A percentile compares a stretch with the other conserved stretches of the same genome.
Conservation (phyloP, 2,329 filamentous ascomycete genomes). For the Talaromyces sp. region DNA sequence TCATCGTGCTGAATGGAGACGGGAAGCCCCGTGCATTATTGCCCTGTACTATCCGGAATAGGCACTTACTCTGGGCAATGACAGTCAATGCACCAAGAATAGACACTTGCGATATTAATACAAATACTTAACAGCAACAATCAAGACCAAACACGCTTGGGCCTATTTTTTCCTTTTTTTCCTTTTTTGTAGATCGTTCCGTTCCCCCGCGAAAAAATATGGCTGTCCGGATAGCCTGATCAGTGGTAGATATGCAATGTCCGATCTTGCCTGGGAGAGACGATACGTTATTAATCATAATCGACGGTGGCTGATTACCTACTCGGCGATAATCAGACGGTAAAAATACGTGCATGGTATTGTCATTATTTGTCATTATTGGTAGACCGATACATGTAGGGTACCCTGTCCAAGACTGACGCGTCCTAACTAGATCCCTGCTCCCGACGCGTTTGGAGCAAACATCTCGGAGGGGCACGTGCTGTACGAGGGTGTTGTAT, state of each 20-base stretch:
- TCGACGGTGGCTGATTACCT: no score
- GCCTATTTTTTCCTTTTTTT: neutral
- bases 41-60: constrained; percentile 6
- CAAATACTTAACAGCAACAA: neutral
- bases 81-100: neutral
- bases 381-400: no score
- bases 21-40: neutral
- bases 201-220: neutral
- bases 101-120: neutral
- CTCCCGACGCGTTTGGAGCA: neutral
- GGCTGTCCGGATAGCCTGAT: neutral
- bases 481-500: neutral
- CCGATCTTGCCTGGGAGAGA: neutral
- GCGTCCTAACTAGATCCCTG: neutral
- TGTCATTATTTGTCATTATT: no score
- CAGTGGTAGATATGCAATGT: neutral
- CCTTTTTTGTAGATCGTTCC: neutral
- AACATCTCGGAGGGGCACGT: neutral
- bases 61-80: constrained; percentile 1
- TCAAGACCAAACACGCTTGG: neutral
- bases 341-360: no score
- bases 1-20: neutral
- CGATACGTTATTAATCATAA: no score
- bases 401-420: no score
- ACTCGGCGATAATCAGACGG: no score